Conservation (phyloP, 2,329 filamentous ascomycete genomes). For the Lojkania enalia region DNA sequence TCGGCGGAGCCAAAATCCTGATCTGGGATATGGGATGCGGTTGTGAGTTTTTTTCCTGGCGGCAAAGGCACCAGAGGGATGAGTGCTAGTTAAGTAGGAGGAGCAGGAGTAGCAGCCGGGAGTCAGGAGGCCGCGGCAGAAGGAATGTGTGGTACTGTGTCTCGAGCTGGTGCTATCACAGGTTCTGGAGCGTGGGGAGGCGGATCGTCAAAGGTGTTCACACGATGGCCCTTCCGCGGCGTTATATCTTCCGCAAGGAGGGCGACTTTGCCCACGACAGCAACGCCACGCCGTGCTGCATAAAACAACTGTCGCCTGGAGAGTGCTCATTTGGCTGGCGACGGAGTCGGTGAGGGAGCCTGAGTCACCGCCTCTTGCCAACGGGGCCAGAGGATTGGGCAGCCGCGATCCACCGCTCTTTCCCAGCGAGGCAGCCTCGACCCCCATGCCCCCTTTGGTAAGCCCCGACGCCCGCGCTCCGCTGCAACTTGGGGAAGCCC, state of each 20-base stretch:
- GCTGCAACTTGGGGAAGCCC: conserved; percentile 22
- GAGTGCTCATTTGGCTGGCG: conserved; percentile 34
- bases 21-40: background rate
- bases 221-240: conserved; percentile 26
- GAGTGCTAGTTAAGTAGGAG: too few species aligned
- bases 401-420: conserved; percentile 9
- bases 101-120: conserved; percentile 11
- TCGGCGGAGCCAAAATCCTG: background rate
- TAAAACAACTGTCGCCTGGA: conserved; percentile 28
- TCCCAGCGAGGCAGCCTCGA: conserved; percentile 13
- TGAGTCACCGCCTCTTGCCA: conserved; percentile 31
- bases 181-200: conserved; percentile 33
- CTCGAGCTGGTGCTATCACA: conserved; percentile 36
- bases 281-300: conserved; percentile 29
- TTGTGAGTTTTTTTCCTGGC: conserved; percentile 3
- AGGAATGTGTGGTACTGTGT: conserved; percentile 31
- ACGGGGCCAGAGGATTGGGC: conserved; percentile 26
- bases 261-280: background rate
- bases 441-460: conserved; percentile 1
- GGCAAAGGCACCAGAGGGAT: too few species aligned
- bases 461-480: conserved; percentile 18
- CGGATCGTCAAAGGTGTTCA: background rate
- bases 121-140: conserved; percentile 41
- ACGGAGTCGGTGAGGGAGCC: conserved; percentile 25
- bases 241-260: conserved; percentile 32